Conservation (phyloP, 2,329 filamentous ascomycete species). For the Didymellaceae sp. region DNA sequence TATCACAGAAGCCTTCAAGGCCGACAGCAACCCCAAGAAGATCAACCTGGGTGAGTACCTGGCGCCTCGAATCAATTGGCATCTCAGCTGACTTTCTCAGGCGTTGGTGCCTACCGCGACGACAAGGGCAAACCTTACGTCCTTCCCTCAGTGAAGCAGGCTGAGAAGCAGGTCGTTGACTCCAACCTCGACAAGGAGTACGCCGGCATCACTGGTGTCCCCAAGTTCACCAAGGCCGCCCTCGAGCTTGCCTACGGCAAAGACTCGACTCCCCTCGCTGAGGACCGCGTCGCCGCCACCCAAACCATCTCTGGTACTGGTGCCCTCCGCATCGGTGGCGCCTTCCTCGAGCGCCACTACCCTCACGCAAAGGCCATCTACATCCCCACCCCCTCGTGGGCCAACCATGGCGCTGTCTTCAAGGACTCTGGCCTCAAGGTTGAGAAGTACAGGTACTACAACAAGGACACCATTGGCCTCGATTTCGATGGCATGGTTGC, state of each 20-base stretch:
- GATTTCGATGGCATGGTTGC: slow-evolving; percentile 94
- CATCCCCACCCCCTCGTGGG: slow-evolving; percentile 95
- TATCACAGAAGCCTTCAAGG: slow-evolving; percentile 99
- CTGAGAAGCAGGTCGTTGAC: slow-evolving; percentile 84
- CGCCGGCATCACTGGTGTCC: slow-evolving; percentile 94
- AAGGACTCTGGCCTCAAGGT: slow-evolving; percentile 89
- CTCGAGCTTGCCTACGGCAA: slow-evolving; percentile 88
- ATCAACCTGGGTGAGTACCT: slow-evolving; percentile 87
- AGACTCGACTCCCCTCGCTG: slow-evolving; percentile 75
- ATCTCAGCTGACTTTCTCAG: slow-evolving; percentile 52
- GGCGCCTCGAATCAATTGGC: neutral
- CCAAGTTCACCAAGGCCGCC: slow-evolving; percentile 90
- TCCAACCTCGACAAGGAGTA: slow-evolving; percentile 93
- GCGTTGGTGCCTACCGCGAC: slow-evolving; percentile 97
- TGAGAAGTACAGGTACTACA: slow-evolving; percentile 97
- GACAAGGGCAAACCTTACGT: slow-evolving; percentile 98
- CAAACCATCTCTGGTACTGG: slow-evolving; percentile 99
- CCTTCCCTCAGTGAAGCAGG: slow-evolving; percentile 87
- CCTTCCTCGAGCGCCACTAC: slow-evolving; percentile 91
- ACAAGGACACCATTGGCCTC: slow-evolving; percentile 97
- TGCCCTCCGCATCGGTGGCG: slow-evolving; percentile 90
- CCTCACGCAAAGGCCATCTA: slow-evolving; percentile 93
- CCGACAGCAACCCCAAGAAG: slow-evolving; percentile 90
- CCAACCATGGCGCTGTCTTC: slow-evolving; percentile 98
- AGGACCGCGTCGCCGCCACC: slow-evolving; percentile 83